Evolutionary conservation across 2,329 filamentous ascomycete species (phyloP), one percentile per base, ranked within the genome.

Genomic region (Penicillium fuscoglaucum): DNA sequence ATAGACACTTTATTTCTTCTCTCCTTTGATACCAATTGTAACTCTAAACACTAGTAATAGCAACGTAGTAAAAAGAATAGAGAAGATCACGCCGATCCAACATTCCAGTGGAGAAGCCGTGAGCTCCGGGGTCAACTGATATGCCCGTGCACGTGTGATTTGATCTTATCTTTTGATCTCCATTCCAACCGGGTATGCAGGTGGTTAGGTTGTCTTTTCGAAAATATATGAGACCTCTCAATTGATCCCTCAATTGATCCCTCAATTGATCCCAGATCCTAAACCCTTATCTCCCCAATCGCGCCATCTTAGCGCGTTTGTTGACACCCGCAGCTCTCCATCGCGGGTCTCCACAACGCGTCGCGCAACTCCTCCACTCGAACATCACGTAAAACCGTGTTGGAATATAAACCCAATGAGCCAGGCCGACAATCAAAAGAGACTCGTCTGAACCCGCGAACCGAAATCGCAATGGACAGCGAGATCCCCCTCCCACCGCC

Each of bases 401-500:
- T 50, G 9, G 47, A 49, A 33, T 24, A 35, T 15, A 40, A 52
- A 24, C 39, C 49, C 33, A 47, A 55, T 57, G 50, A 55, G 4
- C 40, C 46, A 50, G 47, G 40, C 40, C 39, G 31, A 29, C 2
- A 48, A 31, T 4, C 15, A 21, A 3, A 19, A 39, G 19, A 31
- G 29, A 29, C 26, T 50, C 24, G 40, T 46, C 28, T 43, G 28
- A 33, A 46, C 26, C 43, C 13, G 40, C 44, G 44, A 57, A 43
- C 10, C 26, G 6, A 47, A 43, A 47, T 43, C 45, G 43, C 48
- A 55, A 77, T 77, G 75, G 74, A 77, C 52, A 68, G 64, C 63
- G 75, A 78, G 60, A 53, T 76, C 26, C 74, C 74, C 29, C 73
- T 76, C 35, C 75, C 74, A 28, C 74, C 74, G 19, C 71, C 71